Evolutionary conservation across 73 alveolate species (phyloP).

Genomic region (Symbiodinium pilosum): DNA sequence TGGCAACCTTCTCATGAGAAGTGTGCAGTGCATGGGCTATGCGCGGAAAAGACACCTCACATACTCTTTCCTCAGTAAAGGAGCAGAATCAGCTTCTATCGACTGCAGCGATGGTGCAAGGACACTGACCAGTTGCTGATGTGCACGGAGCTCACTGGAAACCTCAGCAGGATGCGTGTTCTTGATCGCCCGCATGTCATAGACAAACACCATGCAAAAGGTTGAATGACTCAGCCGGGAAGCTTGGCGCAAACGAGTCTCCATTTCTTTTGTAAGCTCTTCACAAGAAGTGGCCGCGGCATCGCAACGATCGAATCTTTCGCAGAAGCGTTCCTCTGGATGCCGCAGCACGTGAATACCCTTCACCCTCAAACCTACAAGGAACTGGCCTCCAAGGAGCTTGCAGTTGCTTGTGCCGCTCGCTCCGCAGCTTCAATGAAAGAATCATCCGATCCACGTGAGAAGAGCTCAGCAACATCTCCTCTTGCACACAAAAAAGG

Average conservation of each 20-base stretch:
- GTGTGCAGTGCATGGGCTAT: neutral
- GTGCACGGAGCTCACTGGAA: neutral
- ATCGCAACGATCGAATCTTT: conserved; percentile 42
- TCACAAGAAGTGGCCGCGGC: conserved; percentile 52
- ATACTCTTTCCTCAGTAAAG: too few relatives aligned
- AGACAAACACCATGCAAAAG: too few relatives aligned
- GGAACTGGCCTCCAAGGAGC: neutral
- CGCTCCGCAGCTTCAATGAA: neutral
- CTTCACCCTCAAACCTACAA: neutral
- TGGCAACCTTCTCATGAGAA: neutral
- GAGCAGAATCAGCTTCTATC: neutral
- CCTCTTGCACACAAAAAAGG: neutral
- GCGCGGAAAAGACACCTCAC: too few relatives aligned
- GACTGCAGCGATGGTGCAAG: neutral
- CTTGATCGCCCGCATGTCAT: too few relatives aligned
- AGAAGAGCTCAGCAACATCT: neutral
- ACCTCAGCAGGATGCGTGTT: neutral
- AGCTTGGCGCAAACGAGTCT: conserved; percentile 22
- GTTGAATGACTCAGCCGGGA: too few relatives aligned
- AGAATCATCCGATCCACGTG: neutral
- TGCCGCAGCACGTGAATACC: neutral
- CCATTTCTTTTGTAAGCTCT: conserved; percentile 48
- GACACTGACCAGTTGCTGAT: conserved; percentile 18
- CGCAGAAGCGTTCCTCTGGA: conserved; percentile 20
- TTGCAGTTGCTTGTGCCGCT: neutral